Percentiles rank a stretch among this genome's conserved stretches.
phyloP scores from a whole-genome alignment of 306 rosid species.

The Sphenostylis stenocarpa region DNA sequence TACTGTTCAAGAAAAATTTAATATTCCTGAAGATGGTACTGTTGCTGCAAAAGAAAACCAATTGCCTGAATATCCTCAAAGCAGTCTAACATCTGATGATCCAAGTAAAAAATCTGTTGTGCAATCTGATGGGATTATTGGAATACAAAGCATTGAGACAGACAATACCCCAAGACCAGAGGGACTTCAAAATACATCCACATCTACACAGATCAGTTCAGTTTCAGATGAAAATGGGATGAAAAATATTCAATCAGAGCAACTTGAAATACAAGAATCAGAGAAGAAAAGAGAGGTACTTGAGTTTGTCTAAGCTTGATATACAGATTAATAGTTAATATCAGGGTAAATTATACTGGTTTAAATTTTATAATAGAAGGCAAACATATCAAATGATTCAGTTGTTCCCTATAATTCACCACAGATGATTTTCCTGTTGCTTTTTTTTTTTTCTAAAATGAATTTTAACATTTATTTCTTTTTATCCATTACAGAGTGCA shows the following conservation, averaged over 20 bases:
- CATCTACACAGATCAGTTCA: constrained; percentile 37
- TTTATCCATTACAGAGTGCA: constrained; percentile 48
- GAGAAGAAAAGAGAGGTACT: constrained; percentile 63
- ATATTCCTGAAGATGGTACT: constrained; percentile 35
- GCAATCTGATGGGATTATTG: constrained; percentile 39
- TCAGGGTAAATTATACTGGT: not conserved
- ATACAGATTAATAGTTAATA: constrained; percentile 19
- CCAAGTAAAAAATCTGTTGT: constrained; percentile 36
- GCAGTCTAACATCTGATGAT: constrained; percentile 41
- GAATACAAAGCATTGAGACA: constrained; percentile 39
- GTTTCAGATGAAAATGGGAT: constrained; percentile 44
- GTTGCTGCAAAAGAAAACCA: constrained; percentile 40
- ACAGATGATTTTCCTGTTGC: not conserved
- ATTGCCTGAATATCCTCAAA: constrained; percentile 43
- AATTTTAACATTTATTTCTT: constrained; percentile 31
- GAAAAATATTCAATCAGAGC: constrained; percentile 40
- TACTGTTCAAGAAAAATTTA: constrained; percentile 48
- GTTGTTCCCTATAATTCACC: constrained; percentile 22
- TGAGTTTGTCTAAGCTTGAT: constrained; percentile 23
- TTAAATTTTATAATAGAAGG: constrained; percentile 21
- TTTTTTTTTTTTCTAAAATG: constrained; percentile 23
- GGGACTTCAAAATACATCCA: constrained; percentile 46
- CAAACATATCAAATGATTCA: constrained; percentile 29
- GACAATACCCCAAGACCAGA: constrained; percentile 17
- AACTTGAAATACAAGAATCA: constrained; percentile 22